A percentile compares a stretch with the other conserved stretches of the same genome.
These are phyloP conservation scores for Sanghuangporus weigelae DNA, from an alignment of 1,284 basidiomycete species.

Conservation along the genomic window DNA sequence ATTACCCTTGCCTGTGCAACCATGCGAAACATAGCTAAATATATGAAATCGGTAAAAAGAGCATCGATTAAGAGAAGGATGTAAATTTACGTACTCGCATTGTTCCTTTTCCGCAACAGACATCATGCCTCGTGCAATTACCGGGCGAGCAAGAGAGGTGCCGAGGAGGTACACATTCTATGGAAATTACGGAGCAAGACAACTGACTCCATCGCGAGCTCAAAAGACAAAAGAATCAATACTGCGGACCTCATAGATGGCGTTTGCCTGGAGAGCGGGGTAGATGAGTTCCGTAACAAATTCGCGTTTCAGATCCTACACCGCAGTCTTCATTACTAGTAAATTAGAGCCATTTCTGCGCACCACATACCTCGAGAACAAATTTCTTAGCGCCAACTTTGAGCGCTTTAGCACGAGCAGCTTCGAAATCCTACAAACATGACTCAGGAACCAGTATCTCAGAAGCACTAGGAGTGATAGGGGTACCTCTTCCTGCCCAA, in stretches of 20 bases:
- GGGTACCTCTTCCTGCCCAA: conserved; percentile 92
- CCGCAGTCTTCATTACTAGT: background rate
- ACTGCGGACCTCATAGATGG: conserved; percentile 85
- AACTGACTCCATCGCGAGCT: background rate
- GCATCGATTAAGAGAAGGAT: background rate
- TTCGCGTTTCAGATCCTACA: conserved; percentile 88
- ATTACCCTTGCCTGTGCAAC: conserved; percentile 99
- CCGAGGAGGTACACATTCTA: conserved; percentile 97
- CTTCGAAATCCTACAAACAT: conserved; percentile 78
- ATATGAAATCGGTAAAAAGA: conserved; percentile 4
- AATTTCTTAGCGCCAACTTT: conserved; percentile 94
- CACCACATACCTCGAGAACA: conserved; percentile 68
- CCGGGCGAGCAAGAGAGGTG: conserved; percentile 95
- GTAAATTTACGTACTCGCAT: conserved; percentile 69
- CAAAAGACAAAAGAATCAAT: background rate
- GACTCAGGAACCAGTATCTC: background rate
- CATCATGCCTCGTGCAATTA: conserved; percentile 99
- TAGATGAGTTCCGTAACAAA: conserved; percentile 97
- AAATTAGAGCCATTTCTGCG: background rate
- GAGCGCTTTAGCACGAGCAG: conserved; percentile 88
- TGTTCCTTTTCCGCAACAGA: conserved; percentile 85
- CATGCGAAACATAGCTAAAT: conserved; percentile 88
- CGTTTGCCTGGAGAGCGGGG: conserved; percentile 96
- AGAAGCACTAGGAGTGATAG: background rate
- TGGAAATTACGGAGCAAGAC: background rate